These are phyloP conservation scores for Tuctoria greenei DNA, from an alignment of 176 grass and related monocot species.

Conservation along the genomic window DNA sequence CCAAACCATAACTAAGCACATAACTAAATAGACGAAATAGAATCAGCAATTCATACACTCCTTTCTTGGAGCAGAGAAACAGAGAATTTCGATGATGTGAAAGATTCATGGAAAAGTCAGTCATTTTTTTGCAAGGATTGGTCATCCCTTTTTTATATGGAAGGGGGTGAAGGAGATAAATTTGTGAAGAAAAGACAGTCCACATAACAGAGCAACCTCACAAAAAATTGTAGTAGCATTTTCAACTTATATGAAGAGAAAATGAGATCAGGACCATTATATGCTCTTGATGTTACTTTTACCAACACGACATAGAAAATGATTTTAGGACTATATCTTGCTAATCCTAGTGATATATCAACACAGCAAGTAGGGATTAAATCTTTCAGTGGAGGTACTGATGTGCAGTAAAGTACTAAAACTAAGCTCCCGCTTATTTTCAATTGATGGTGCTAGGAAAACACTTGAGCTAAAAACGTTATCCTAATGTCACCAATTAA, in stretches of 20 bases:
- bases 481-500: background rate
- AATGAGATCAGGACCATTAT: background rate
- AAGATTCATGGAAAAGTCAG: background rate
- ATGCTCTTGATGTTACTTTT: background rate
- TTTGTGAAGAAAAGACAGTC: background rate
- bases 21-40: constrained; percentile 45
- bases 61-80: constrained; percentile 7
- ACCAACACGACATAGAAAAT: background rate
- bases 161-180: background rate
- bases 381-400: background rate
- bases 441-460: background rate
- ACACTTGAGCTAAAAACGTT: background rate
- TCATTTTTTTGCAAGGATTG: background rate
- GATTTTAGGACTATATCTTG: background rate
- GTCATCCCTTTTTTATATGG: background rate
- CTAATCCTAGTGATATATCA: background rate
- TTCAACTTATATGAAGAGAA: background rate
- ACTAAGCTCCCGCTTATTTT: background rate
- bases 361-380: background rate
- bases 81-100: background rate
- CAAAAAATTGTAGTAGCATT: background rate
- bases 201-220: background rate
- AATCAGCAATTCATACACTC: constrained; percentile 28
- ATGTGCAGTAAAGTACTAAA: background rate
- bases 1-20: constrained; percentile 56